Evolutionary conservation across 768 basidiomycete species (phyloP).

Genomic region (Udeniomyces megalosporus): DNA sequence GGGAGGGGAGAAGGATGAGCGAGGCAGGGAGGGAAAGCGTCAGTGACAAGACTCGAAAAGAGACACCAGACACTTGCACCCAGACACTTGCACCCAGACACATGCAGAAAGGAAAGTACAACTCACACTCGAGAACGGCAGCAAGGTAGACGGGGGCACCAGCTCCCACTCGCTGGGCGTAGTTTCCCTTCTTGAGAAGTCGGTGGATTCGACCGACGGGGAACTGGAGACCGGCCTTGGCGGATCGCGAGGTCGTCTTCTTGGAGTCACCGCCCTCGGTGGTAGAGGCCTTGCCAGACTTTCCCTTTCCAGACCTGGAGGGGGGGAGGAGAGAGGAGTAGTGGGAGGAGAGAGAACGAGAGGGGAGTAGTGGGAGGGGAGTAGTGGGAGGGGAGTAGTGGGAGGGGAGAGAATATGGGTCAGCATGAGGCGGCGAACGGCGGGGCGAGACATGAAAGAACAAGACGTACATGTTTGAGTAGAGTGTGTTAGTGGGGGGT

Average conservation of each 20-base stretch:
- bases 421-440: neutral
- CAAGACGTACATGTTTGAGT: too few species aligned
- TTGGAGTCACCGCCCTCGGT: constrained; percentile 25
- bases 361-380: neutral
- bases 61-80: too few species aligned
- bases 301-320: constrained; percentile 15
- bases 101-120: neutral
- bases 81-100: too few species aligned
- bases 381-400: neutral
- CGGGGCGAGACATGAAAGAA: too few species aligned
- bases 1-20: too few species aligned
- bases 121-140: constrained; percentile 57
- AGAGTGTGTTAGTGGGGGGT: neutral
- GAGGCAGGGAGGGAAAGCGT: neutral
- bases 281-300: constrained; percentile 34
- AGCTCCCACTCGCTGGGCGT: constrained; percentile 59
- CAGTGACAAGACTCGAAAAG: neutral
- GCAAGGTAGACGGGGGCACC: constrained; percentile 90
- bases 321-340: neutral
- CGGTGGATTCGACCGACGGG: constrained; percentile 81
- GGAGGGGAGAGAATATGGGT: neutral
- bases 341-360: neutral
- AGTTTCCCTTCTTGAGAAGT: constrained; percentile 26
- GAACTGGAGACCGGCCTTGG: constrained; percentile 41
- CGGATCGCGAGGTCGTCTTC: constrained; percentile 53